These are phyloP conservation scores for Colletotrichum sansevieriae DNA, from an alignment of 2,329 filamentous ascomycete genomes.

Conservation along the genomic window DNA sequence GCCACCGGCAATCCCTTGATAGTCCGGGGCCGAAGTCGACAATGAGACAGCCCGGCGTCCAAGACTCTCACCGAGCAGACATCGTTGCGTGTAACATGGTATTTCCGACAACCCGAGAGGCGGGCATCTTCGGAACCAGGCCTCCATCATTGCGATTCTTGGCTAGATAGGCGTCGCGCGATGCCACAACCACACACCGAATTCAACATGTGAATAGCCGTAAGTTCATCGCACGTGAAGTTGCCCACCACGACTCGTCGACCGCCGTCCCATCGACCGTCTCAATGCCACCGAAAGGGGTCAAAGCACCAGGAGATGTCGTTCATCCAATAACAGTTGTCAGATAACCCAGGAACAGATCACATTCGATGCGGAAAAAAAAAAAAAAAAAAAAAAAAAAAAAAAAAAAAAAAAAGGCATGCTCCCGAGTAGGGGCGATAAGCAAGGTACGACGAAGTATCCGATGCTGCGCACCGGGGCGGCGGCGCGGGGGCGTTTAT, in stretches of 20 bases:
- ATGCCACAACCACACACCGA: not conserved
- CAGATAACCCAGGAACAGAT: slow-evolving; percentile 25
- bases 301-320: slow-evolving; percentile 17
- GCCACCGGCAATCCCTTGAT: not conserved
- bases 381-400: not conserved
- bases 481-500: not conserved
- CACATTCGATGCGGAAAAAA: slow-evolving; percentile 10
- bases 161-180: too few species aligned
- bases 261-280: slow-evolving; percentile 23
- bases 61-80: not conserved
- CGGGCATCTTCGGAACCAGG: too few species aligned
- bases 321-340: slow-evolving; percentile 30
- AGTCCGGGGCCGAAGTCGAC: not conserved
- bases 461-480: not conserved
- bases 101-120: too few species aligned
- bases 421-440: not conserved
- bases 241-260: slow-evolving; percentile 15
- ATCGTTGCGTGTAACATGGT: not conserved
- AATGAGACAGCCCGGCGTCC: not conserved
- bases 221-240: slow-evolving; percentile 9
- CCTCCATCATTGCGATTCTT: too few species aligned
- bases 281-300: slow-evolving; percentile 9
- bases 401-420: not conserved
- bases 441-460: slow-evolving; percentile 16
- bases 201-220: slow-evolving; percentile 2